phyloP scores from a whole-genome alignment of 2,329 filamentous ascomycete genomes.

The Cladosporium halotolerans region DNA sequence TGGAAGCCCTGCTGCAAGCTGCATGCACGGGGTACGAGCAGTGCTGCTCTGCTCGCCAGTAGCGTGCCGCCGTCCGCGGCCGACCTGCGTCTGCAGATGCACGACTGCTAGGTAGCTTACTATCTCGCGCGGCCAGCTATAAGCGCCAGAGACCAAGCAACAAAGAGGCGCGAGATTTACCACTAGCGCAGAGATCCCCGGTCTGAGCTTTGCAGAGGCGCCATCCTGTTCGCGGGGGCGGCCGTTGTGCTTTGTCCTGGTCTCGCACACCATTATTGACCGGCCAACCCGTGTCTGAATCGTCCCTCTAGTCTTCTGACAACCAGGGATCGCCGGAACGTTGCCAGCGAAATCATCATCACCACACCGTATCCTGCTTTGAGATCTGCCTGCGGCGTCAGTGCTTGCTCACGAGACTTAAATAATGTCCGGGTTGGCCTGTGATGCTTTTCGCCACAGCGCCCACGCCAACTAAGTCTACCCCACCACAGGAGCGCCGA shows the following conservation, averaged over 20 bases:
- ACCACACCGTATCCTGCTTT: too few relatives aligned
- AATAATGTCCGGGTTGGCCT: background rate
- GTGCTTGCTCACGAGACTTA: constrained; percentile 1
- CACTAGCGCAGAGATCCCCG: constrained; percentile 2
- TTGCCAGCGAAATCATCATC: too few relatives aligned
- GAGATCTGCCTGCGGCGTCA: too few relatives aligned
- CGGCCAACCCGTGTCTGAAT: background rate
- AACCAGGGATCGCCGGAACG: too few relatives aligned
- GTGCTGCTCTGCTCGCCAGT: background rate
- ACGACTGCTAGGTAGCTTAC: background rate
- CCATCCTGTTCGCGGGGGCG: constrained; percentile 1
- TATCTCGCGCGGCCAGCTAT: background rate
- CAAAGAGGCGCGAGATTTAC: background rate
- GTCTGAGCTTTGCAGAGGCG: background rate
- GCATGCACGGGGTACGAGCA: constrained; percentile 6
- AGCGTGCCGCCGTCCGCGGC: background rate
- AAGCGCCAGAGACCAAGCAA: constrained; percentile 3
- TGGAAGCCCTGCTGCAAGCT: background rate
- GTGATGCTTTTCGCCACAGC: background rate
- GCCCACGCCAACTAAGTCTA: background rate
- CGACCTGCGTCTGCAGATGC: constrained; percentile 6
- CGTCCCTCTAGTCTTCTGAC: too few relatives aligned
- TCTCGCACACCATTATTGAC: background rate
- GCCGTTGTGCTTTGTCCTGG: background rate
- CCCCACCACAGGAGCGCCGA: background rate